Evolutionary conservation across 1,139 yeast genomes (phyloP).

Genomic region (Tardiomyces digboiensis): DNA sequence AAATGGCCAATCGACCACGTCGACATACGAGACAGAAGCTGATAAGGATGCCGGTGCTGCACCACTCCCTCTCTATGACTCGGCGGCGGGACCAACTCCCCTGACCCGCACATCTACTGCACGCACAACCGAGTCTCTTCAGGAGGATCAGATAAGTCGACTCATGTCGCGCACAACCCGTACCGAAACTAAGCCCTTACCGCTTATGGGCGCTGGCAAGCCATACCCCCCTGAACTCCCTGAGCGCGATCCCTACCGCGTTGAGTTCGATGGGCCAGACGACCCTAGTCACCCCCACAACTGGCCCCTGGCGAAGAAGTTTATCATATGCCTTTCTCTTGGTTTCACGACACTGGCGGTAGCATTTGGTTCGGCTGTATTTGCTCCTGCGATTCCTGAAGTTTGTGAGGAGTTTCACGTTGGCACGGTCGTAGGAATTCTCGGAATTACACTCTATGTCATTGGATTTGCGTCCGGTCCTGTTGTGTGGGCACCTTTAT

Average conservation of each 20-base stretch:
- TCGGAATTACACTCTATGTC: constrained; percentile 64
- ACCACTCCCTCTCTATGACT: not conserved
- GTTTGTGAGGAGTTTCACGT: constrained; percentile 23
- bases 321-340: constrained; percentile 23
- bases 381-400: constrained; percentile 26
- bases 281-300: constrained; percentile 44
- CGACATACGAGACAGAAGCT: not conserved
- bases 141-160: not conserved
- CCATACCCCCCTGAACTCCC: constrained; percentile 15
- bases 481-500: constrained; percentile 67
- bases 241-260: constrained; percentile 38
- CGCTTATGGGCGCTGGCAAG: constrained; percentile 6
- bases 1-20: not conserved
- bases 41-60: not conserved
- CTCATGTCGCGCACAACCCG: not conserved
- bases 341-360: constrained; percentile 30
- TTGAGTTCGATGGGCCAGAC: constrained; percentile 41
- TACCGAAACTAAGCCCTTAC: constrained; percentile 1
- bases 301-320: constrained; percentile 31
- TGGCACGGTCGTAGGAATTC: constrained; percentile 29
- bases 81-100: not conserved
- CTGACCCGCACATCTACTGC: not conserved
- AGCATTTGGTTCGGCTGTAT: constrained; percentile 37
- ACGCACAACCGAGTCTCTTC: not conserved
- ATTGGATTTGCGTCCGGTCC: constrained; percentile 81